These are phyloP conservation scores for Phytophthora macrochlamydospora DNA, from an alignment of 352 stramenopile species.

Conservation along the genomic window DNA sequence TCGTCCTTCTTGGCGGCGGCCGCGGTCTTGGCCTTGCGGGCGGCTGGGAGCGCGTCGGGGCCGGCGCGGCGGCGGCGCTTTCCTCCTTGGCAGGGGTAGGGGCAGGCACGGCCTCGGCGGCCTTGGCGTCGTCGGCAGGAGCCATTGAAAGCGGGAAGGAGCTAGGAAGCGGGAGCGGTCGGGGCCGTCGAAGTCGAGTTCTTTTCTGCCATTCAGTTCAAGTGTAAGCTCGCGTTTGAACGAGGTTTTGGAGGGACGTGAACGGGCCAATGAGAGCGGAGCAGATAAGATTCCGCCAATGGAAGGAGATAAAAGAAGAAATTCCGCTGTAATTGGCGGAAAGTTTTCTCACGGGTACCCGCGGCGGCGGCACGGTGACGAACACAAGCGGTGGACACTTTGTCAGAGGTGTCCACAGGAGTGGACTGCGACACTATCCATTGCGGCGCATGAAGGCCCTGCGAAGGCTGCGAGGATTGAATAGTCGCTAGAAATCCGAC, in stretches of 20 bases:
- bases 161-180: conserved; percentile 18
- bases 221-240: conserved; percentile 18
- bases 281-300: conserved; percentile 4
- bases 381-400: neutral
- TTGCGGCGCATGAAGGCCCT: too few relatives aligned
- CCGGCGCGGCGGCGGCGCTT: conserved; percentile 19
- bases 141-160: conserved; percentile 26
- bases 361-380: neutral
- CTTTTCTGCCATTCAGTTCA: conserved; percentile 42
- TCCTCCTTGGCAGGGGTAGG: conserved; percentile 21
- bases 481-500: too few relatives aligned
- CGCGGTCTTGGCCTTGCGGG: conserved; percentile 72
- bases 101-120: conserved; percentile 39
- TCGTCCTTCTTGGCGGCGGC: conserved; percentile 44
- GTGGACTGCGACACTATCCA: too few relatives aligned
- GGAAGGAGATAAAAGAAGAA: too few relatives aligned
- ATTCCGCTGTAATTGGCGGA: neutral
- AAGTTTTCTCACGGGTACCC: neutral
- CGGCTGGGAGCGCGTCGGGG: conserved; percentile 55
- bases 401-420: too few relatives aligned
- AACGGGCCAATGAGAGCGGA: neutral
- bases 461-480: too few relatives aligned
- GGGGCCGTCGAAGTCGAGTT: conserved; percentile 46
- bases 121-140: conserved; percentile 59
- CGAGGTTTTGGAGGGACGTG: neutral